Conservation (phyloP, 2,329 filamentous ascomycete genomes). For the Colletotrichum filicis region DNA sequence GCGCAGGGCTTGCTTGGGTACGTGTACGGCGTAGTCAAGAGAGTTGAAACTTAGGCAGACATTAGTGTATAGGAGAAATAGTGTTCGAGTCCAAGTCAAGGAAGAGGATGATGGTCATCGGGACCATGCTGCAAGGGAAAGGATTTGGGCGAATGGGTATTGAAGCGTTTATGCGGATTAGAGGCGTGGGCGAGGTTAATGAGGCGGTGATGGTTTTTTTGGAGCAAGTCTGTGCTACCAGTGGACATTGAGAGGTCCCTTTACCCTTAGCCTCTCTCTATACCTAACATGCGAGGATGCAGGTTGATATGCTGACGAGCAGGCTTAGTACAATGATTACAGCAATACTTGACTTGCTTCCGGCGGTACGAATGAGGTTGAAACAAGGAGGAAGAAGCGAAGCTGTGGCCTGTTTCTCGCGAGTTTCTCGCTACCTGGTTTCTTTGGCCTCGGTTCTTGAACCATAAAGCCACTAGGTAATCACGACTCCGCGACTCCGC, state of each 20-base stretch:
- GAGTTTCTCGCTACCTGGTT: too few species aligned
- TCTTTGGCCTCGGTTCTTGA: too few species aligned
- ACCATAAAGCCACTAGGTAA: too few species aligned
- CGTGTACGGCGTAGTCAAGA: not conserved
- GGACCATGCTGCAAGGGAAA: not conserved
- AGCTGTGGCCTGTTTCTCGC: too few species aligned
- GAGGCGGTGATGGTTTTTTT: not conserved
- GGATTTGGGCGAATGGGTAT: not conserved
- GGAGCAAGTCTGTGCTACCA: not conserved
- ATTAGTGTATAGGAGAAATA: not conserved
- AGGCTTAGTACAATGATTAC: too few species aligned
- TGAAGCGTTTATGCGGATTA: slow-evolving; percentile 20
- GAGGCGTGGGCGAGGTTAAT: slow-evolving; percentile 1
- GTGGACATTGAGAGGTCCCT: not conserved
- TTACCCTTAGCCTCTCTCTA: not conserved
- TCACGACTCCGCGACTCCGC: not conserved
- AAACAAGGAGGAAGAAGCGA: too few species aligned
- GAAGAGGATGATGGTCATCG: not conserved
- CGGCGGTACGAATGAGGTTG: too few species aligned
- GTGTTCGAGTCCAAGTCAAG: too few species aligned
- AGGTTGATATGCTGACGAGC: too few species aligned
- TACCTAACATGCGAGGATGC: not conserved
- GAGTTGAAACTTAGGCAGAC: not conserved
- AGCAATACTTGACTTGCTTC: too few species aligned
- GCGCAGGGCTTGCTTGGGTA: not conserved